Base-by-base conservation (phyloP, 2,329 filamentous ascomycete species). In the Talaromyces sp. region DNA sequence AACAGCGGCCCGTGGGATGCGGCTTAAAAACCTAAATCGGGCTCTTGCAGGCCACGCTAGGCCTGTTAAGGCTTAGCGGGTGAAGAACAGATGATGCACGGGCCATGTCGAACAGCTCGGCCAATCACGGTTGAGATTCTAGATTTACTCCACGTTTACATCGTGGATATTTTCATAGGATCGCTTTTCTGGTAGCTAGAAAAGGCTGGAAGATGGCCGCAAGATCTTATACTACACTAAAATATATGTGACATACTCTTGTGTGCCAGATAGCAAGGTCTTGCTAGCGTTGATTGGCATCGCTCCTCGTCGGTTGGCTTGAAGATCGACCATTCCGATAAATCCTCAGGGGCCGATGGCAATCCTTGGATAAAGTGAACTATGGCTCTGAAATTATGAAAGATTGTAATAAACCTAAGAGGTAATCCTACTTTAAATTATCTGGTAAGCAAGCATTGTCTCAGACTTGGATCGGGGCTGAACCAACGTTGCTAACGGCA, bases 11-110 rank as follows among this genome's bases (percentile, higher is more conserved):
- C 53, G 53, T 19, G 61, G 61, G 51, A 69, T 77, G 76, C 72
- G 76, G 76, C 76, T 78, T 75, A 75, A 76, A 76, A 78, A 72
- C 69, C 70, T 76, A 76, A 75, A 76, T 69, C 63, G 62, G 40
- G 65, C 38, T 27, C 61, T 68, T 69, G 69, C 69, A 73, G 69
- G 60, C 13, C 0, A 2, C 63, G 56, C 71, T 70, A 72, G 68
- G 19, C 70, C 65, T 0, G 0, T 68, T 53, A 0, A 0, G 68
- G 72, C 19, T 40, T 78, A 77, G 75, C 10, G 40, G 10, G 1
- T 11, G 4, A 3, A 19, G 25, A 47, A 13, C 22, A 34, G 27
- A 29, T 22, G 0, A 61, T 56, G 67, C 27, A 62, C 70, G 64
- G 31, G 13, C 64, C 64, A 62, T 19, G 19, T 65, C 13, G 19